A percentile compares a stretch with the other conserved stretches of the same genome.
These are phyloP conservation scores for Suillus hirtellus DNA, from an alignment of 768 basidiomycete genomes.

Conservation along the genomic window DNA sequence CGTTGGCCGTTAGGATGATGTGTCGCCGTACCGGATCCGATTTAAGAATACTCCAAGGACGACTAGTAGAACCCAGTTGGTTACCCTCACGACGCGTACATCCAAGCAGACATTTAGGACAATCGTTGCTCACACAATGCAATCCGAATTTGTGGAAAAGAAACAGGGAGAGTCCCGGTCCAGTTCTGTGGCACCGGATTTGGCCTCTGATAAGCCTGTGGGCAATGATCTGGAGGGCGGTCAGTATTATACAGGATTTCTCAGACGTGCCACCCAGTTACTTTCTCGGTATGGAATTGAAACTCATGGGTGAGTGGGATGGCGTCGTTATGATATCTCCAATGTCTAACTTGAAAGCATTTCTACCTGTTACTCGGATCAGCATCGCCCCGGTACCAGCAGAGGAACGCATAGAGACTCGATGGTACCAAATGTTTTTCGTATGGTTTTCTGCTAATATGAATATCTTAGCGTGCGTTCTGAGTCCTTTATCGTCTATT, in stretches of 20 bases:
- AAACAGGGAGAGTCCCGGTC: neutral
- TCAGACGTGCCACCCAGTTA: conserved; percentile 27
- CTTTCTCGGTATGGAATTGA: conserved; percentile 40
- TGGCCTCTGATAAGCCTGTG: neutral
- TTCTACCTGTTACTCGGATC: neutral
- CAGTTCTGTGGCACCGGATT: neutral
- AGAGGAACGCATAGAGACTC: conserved; percentile 38
- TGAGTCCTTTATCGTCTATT: neutral
- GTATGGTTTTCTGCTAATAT: conserved; percentile 51
- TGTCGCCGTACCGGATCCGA: neutral
- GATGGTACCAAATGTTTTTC: conserved; percentile 49
- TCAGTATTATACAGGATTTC: conserved; percentile 7
- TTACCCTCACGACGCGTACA: neutral
- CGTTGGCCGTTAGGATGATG: too few species aligned
- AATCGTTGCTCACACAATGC: neutral
- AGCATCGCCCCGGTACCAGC: conserved; percentile 42
- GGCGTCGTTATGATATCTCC: neutral
- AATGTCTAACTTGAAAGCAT: neutral
- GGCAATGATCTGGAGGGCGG: neutral
- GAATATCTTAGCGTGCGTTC: conserved; percentile 43
- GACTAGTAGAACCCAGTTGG: neutral
- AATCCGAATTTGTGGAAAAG: neutral
- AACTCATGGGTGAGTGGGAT: conserved; percentile 39
- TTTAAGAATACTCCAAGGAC: neutral
- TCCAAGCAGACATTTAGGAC: neutral